Percentiles rank a stretch among this genome's conserved stretches.
Conservation (phyloP, 176 grass and related monocot genomes). For the Phragmites australis region DNA sequence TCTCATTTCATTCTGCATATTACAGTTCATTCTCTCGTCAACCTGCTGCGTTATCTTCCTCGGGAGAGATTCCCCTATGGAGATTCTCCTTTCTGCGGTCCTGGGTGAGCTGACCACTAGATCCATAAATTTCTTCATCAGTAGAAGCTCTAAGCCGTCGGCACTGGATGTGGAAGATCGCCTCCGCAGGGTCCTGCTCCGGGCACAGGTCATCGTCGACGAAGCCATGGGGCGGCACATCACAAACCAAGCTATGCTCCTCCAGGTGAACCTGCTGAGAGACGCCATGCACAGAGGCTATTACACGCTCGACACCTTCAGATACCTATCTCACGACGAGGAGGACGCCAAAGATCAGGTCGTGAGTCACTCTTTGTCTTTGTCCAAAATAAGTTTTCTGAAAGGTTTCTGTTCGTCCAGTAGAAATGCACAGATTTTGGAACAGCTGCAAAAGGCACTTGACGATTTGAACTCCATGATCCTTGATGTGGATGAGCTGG, state of each 20-base stretch:
- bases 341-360: neutral
- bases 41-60: neutral
- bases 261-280: neutral
- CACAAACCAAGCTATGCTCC: constrained; percentile 25
- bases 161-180: neutral
- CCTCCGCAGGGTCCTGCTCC: neutral
- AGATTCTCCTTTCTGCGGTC: neutral
- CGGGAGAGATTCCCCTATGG: neutral
- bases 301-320: constrained; percentile 11
- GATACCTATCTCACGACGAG: neutral
- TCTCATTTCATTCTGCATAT: too few relatives aligned
- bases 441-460: neutral
- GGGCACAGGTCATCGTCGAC: neutral
- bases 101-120: neutral
- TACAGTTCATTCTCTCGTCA: neutral
- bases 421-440: neutral
- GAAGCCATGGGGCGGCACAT: constrained; percentile 5
- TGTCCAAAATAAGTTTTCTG: neutral
- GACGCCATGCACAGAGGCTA: constrained; percentile 14
- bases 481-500: neutral
- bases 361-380: neutral
- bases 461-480: neutral
- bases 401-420: neutral
- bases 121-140: constrained; percentile 7
- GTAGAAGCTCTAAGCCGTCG: neutral